phyloP scores from a whole-genome alignment of 108 stramenopile species.

The Skeletonema potamos region DNA sequence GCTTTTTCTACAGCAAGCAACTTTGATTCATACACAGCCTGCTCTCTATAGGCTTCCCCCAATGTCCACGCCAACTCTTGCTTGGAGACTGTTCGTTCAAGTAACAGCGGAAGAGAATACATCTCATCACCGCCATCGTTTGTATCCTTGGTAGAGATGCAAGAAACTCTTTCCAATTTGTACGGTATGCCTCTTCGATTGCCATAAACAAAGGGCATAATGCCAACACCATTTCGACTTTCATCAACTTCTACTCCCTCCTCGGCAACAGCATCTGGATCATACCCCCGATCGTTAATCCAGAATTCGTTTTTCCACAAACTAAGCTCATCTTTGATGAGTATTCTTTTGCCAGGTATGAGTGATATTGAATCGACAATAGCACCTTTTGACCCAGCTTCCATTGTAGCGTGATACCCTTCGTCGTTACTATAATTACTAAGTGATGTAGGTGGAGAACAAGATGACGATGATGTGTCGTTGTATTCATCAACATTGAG shows the following conservation, averaged over 20 bases:
- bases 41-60: slow-evolving; percentile 55
- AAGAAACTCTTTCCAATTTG: slow-evolving; percentile 68
- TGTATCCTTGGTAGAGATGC: slow-evolving; percentile 5
- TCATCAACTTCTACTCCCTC: not conserved
- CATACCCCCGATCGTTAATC: slow-evolving; percentile 85
- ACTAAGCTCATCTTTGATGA: slow-evolving; percentile 75
- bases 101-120: not conserved
- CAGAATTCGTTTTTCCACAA: slow-evolving; percentile 77
- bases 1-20: slow-evolving; percentile 51
- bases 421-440: not conserved
- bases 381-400: slow-evolving; percentile 60
- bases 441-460: not conserved
- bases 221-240: slow-evolving; percentile 1
- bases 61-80: slow-evolving; percentile 71
- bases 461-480: not conserved
- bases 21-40: slow-evolving; percentile 48
- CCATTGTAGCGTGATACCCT: slow-evolving; percentile 79
- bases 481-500: slow-evolving; percentile 28
- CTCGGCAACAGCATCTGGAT: slow-evolving; percentile 52
- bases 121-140: not conserved
- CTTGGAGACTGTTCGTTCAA: slow-evolving; percentile 32
- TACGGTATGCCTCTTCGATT: slow-evolving; percentile 80
- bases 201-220: slow-evolving; percentile 71
- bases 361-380: slow-evolving; percentile 71
- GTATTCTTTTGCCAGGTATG: slow-evolving; percentile 74